phyloP scores from a whole-genome alignment of 2,329 filamentous ascomycete genomes.

The Amylocarpus encephaloides region DNA sequence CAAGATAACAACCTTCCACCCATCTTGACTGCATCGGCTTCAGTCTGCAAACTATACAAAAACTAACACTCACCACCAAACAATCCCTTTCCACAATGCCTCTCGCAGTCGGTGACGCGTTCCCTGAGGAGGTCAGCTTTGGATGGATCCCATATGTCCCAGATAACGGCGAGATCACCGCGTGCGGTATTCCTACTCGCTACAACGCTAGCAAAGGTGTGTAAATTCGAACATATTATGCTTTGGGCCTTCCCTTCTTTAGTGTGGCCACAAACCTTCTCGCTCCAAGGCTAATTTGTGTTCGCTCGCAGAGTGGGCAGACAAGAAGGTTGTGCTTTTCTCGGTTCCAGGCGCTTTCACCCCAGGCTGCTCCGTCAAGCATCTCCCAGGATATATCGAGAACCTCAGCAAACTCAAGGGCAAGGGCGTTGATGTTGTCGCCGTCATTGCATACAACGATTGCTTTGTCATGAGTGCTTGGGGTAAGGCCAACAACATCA shows the following conservation, averaged over 20 bases:
- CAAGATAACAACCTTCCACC: too few relatives aligned
- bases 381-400: constrained; percentile 63
- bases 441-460: constrained; percentile 64
- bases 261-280: not conserved
- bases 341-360: constrained; percentile 66
- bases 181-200: constrained; percentile 70
- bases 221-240: not conserved
- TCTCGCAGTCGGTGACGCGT: constrained; percentile 65
- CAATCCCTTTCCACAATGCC: constrained; percentile 21
- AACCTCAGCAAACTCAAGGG: constrained; percentile 51
- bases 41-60: not conserved
- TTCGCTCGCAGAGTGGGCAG: constrained; percentile 45
- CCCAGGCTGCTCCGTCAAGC: constrained; percentile 59
- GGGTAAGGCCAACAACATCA: constrained; percentile 64
- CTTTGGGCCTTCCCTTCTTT: not conserved
- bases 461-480: constrained; percentile 66
- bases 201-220: constrained; percentile 73
- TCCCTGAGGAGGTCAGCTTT: constrained; percentile 77
- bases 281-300: not conserved
- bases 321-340: constrained; percentile 68
- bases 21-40: not conserved
- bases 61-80: not conserved
- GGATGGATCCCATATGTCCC: constrained; percentile 73
- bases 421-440: constrained; percentile 64
- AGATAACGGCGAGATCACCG: constrained; percentile 61